phyloP scores from a whole-genome alignment of 1,284 basidiomycete genomes.

The Hemileia vastatrix region DNA sequence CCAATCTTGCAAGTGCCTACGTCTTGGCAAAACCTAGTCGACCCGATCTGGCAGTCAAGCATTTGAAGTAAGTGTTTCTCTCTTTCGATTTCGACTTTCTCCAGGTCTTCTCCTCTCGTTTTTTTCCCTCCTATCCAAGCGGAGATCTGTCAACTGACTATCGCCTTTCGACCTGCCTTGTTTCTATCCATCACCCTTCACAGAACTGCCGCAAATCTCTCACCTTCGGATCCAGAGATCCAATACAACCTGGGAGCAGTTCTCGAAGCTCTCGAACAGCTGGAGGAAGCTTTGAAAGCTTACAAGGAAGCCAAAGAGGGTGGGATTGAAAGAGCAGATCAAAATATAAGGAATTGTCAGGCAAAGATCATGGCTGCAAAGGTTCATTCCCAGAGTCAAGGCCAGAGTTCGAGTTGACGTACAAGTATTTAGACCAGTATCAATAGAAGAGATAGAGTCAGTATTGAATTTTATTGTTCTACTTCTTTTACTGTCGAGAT shows the following conservation, averaged over 20 bases:
- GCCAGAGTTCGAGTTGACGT: too few species aligned
- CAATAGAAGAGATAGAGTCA: too few species aligned
- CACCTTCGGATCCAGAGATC: conserved; percentile 87
- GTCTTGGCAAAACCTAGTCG: conserved; percentile 73
- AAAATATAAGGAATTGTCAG: conserved; percentile 77
- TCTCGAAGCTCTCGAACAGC: conserved; percentile 70
- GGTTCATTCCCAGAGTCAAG: too few species aligned
- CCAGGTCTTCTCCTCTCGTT: conserved; percentile 27
- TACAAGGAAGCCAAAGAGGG: conserved; percentile 67
- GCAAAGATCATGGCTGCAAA: too few species aligned
- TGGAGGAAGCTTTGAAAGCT: conserved; percentile 68
- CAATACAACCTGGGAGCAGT: conserved; percentile 87
- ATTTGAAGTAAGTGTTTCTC: conserved; percentile 58
- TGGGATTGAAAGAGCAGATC: conserved; percentile 73
- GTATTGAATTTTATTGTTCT: too few species aligned
- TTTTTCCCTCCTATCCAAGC: too few species aligned
- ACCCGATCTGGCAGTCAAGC: conserved; percentile 79
- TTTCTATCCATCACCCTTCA: conserved; percentile 29
- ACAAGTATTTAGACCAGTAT: too few species aligned
- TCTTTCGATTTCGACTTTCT: conserved; percentile 32
- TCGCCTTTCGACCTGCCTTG: not conserved
- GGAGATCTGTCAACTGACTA: not conserved
- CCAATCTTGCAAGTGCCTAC: conserved; percentile 87
- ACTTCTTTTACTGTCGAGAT: too few species aligned
- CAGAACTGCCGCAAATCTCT: conserved; percentile 72